A percentile compares a stretch with the other conserved stretches of the same genome.
Conservation (phyloP, 495 filamentous ascomycete species). For the Xylaria telfairii region DNA sequence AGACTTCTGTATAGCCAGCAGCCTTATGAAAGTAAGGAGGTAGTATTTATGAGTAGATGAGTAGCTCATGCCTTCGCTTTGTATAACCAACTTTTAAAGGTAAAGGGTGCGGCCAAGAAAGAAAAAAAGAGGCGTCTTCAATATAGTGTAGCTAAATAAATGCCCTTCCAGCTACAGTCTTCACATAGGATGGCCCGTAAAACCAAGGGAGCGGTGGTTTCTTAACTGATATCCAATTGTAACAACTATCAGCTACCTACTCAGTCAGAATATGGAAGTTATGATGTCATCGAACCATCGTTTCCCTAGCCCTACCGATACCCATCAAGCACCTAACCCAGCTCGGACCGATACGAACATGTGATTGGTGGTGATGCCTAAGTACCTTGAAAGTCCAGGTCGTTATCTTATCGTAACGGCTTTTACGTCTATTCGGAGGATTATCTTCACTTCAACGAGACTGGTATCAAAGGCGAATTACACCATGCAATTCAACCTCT, state of each 20-base stretch:
- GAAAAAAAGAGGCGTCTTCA: background rate
- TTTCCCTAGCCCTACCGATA: background rate
- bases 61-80: no score
- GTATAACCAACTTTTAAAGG: no score
- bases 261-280: background rate
- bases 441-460: no score
- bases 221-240: background rate
- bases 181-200: background rate
- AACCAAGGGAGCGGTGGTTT: background rate
- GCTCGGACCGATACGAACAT: background rate
- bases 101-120: no score
- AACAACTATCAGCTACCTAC: background rate
- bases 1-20: background rate
- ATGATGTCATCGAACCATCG: background rate
- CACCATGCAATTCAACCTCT: background rate
- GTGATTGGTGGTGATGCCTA: background rate
- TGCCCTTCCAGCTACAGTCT: background rate
- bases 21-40: background rate
- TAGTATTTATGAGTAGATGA: no score
- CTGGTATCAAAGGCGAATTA: background rate
- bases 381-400: background rate
- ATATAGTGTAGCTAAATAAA: background rate
- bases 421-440: no score
- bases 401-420: conserved; percentile 14
- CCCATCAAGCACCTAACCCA: conserved; percentile 3